Base-by-base conservation (phyloP, 106 monocot species). In the Dactylorhiza incarnata region DNA sequence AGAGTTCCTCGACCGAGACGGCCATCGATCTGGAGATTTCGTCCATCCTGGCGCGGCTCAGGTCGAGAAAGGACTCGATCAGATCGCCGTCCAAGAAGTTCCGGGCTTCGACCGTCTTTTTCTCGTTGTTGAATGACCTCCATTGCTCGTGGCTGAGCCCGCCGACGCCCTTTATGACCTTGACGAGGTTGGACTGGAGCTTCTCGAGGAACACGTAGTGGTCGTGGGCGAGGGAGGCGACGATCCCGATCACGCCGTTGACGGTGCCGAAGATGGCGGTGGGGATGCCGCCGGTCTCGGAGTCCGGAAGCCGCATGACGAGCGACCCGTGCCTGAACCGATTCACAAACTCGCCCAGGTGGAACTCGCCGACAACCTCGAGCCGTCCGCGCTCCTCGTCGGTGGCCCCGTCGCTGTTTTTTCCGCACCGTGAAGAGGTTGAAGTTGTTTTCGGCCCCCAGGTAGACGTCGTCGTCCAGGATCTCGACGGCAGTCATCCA, bases 401-500 rank as follows among this genome's bases (percentile, higher is more conserved):
- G 16, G 91, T 94, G 0, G 95, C 95, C 17, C 87, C 97, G 20
- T 99, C 97, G 49, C 89, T 99, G 75, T 99, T 99, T 63, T 63
- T 77, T 89, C 24, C 91, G 85, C 10, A 99, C 94, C 5, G 97
- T 91, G 67, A 99, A 94, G 20, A 99, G 87, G 77, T 99, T 99
- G 73, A 86, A 99, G 78, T 89, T 99, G 83, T 99, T 99, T 71
- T 99, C 97, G 2, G 94, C 94, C 9, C 97, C 97, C 45, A 99
- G 82, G 76, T 91, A 99, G n/a, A 94, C 66, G 43, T 99, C 97
- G 74, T 99, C 97, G 19, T 94, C 87, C 52, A 99, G 87, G 50
- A 99, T 89, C 82, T 94, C 97, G 47, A 94, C 82, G 19, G 97
- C 93, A 10, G 87, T 91, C 97, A 99, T 99, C 97, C 97, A 99